Percentiles rank a stretch among this genome's conserved stretches.
These are phyloP conservation scores for Starmerella scarabaei DNA, from an alignment of 805 yeast species.

Conservation along the genomic window DNA sequence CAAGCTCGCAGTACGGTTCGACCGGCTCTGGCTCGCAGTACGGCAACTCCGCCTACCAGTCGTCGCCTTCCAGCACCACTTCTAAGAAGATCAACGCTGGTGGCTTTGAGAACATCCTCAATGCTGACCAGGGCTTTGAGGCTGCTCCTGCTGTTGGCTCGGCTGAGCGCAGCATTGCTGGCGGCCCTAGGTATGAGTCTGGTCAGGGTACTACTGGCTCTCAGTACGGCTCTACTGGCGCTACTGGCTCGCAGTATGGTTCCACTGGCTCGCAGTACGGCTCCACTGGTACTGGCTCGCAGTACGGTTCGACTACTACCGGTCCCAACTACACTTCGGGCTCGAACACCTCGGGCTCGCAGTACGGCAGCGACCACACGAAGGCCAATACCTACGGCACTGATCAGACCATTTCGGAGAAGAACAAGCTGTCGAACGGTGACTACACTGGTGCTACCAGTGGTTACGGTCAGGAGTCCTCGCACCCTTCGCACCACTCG, in stretches of 20 bases:
- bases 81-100: constrained; percentile 7
- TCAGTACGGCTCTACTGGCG: constrained; percentile 11
- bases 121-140: constrained; percentile 10
- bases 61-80: no score
- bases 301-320: neutral
- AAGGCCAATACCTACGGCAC: no score
- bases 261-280: constrained; percentile 18
- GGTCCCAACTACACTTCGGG: neutral
- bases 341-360: neutral
- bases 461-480: constrained; percentile 2
- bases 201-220: constrained; percentile 9
- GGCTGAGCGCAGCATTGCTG: constrained; percentile 9
- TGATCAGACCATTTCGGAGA: no score
- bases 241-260: constrained; percentile 20
- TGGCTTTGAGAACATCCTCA: constrained; percentile 14
- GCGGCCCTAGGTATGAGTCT: constrained; percentile 5
- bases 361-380: no score
- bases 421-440: neutral
- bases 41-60: neutral
- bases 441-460: neutral
- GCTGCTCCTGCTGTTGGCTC: constrained; percentile 8
- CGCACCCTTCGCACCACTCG: no score
- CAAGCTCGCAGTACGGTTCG: no score
- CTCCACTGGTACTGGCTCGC: constrained; percentile 29
- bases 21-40: no score